Evolutionary conservation across 2,329 filamentous ascomycete genomes (phyloP).

Genomic region (Colletotrichum falcatum): DNA sequence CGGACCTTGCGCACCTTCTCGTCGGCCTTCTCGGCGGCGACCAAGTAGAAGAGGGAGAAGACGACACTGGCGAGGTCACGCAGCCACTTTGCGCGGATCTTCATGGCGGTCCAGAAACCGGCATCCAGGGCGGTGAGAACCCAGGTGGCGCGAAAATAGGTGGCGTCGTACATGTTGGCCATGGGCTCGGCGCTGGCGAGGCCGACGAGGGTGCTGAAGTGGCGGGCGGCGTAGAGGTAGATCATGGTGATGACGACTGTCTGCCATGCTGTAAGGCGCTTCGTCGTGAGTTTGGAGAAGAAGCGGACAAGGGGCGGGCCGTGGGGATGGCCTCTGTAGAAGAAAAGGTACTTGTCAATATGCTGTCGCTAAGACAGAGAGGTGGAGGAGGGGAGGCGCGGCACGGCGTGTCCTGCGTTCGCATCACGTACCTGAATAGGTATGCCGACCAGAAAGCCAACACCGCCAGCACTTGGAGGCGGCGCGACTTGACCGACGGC

Average conservation of each 20-base stretch:
- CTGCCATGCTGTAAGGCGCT: constrained; percentile 87
- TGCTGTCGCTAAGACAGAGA: not conserved
- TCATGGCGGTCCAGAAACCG: constrained; percentile 99
- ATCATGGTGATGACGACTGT: constrained; percentile 88
- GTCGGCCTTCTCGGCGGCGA: constrained; percentile 93
- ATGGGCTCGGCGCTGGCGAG: constrained; percentile 94
- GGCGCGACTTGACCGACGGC: constrained; percentile 90
- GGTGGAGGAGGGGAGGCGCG: not conserved
- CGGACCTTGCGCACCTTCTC: constrained; percentile 95
- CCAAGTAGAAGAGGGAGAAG: constrained; percentile 90
- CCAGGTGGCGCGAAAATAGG: constrained; percentile 98
- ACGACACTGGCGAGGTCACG: constrained; percentile 85
- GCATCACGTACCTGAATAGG: constrained; percentile 71
- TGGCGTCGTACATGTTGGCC: constrained; percentile 90
- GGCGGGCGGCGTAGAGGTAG: constrained; percentile 90
- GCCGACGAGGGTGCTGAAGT: constrained; percentile 92
- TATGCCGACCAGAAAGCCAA: constrained; percentile 93
- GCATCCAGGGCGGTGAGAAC: constrained; percentile 93
- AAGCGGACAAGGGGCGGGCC: constrained; percentile 82
- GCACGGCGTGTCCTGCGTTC: not conserved
- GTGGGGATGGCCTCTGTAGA: constrained; percentile 80
- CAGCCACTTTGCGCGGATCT: constrained; percentile 81
- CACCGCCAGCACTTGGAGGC: constrained; percentile 92
- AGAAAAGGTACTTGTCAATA: not conserved
- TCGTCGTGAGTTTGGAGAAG: constrained; percentile 78